Conservation (phyloP, 768 basidiomycete genomes). For the Porphyrellus cyaneotinctus region DNA sequence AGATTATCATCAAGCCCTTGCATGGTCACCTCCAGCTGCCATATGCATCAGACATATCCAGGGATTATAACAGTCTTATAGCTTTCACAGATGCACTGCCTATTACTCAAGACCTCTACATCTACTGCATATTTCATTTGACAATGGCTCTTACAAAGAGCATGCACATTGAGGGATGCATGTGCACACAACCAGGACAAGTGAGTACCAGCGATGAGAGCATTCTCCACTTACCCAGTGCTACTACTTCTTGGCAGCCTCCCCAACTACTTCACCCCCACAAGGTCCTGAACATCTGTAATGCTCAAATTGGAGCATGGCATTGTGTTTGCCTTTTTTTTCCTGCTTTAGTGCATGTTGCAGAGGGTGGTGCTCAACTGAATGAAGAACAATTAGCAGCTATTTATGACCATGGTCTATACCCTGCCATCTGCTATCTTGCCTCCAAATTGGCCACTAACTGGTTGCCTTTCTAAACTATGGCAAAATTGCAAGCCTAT, state of each 20-base stretch:
- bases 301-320: background rate
- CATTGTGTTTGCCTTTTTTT: background rate
- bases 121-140: background rate
- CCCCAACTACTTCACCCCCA: background rate
- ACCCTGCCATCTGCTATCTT: too few species aligned
- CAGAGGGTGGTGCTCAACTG: background rate
- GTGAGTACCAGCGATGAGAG: background rate
- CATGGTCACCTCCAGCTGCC: background rate
- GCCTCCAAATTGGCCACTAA: background rate
- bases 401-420: background rate
- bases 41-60: background rate
- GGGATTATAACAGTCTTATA: background rate
- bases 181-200: background rate
- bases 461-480: conserved; percentile 1
- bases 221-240: too few species aligned
- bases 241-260: background rate
- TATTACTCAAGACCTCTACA: background rate
- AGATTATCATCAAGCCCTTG: background rate
- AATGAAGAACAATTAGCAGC: background rate
- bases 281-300: conserved; percentile 1
- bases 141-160: background rate
- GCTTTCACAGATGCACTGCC: conserved; percentile 1
- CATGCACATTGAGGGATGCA: background rate
- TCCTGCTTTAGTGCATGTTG: background rate
- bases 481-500: background rate